These are phyloP conservation scores for Fusarium chlamydosporum DNA, from an alignment of 2,329 filamentous ascomycete genomes.

Conservation along the genomic window DNA sequence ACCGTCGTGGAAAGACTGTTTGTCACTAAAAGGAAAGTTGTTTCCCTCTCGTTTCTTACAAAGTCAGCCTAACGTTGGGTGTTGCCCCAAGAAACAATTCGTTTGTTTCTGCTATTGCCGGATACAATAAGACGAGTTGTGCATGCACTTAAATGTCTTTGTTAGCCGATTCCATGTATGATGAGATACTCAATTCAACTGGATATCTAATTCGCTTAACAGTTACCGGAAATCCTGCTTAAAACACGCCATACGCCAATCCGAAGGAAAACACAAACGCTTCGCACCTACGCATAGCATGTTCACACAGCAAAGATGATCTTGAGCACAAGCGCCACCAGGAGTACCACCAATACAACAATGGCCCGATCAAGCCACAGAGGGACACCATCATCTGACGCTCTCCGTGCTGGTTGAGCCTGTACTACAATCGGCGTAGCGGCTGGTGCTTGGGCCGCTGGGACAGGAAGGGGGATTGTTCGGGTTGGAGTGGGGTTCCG, in stretches of 20 bases:
- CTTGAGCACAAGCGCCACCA: slow-evolving; percentile 78
- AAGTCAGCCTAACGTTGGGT: neutral
- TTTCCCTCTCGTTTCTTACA: too few relatives aligned
- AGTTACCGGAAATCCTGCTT: slow-evolving; percentile 5
- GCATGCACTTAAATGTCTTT: neutral
- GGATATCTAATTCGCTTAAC: slow-evolving; percentile 47
- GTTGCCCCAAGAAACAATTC: neutral
- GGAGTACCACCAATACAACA: slow-evolving; percentile 75
- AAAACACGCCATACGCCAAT: slow-evolving; percentile 26
- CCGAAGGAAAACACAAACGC: slow-evolving; percentile 2
- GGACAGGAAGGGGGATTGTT: slow-evolving; percentile 24
- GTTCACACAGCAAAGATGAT: slow-evolving; percentile 58
- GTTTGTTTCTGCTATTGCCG: neutral
- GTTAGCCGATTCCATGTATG: neutral
- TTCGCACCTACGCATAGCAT: slow-evolving; percentile 3
- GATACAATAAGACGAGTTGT: neutral
- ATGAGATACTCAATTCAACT: slow-evolving; percentile 29
- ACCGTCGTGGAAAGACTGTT: too few relatives aligned
- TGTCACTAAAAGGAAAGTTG: too few relatives aligned
- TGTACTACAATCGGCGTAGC: slow-evolving; percentile 28
- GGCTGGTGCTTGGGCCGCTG: slow-evolving; percentile 22
- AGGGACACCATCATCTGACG: slow-evolving; percentile 66
- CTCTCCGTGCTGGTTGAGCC: slow-evolving; percentile 40
- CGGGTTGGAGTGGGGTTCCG: slow-evolving; percentile 38
- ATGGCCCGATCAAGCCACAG: slow-evolving; percentile 88